Percentiles rank a stretch among this genome's conserved stretches.
Conservation (phyloP, 106 monocot species). For the Dendrobium officinale region DNA sequence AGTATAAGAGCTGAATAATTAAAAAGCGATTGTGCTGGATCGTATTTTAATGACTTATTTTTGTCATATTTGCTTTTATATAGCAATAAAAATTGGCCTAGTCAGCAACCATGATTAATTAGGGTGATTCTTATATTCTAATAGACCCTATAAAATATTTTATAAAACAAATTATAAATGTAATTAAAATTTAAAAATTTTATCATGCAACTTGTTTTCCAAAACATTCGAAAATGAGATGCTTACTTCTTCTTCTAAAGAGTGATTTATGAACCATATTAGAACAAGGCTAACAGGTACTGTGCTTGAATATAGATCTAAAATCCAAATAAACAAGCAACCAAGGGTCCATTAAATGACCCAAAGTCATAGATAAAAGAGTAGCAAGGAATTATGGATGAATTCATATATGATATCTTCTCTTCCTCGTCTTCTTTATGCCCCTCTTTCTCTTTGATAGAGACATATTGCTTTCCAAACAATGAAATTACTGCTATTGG, state of each 20-base stretch:
- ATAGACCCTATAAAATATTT: background rate
- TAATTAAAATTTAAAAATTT: background rate
- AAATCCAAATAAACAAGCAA: background rate
- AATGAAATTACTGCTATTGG: too few relatives aligned
- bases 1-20: background rate
- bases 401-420: too few relatives aligned
- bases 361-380: background rate
- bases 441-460: too few relatives aligned
- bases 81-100: background rate
- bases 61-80: background rate
- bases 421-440: too few relatives aligned
- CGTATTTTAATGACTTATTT: background rate
- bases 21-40: background rate
- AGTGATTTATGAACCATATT: background rate
- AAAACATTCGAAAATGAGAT: background rate
- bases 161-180: background rate
- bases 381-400: background rate
- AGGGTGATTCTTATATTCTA: background rate
- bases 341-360: background rate
- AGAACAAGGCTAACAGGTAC: background rate
- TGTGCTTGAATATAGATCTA: background rate
- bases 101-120: too few relatives aligned
- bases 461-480: too few relatives aligned
- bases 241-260: background rate
- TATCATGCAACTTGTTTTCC: background rate